These are phyloP conservation scores for Geotrichum fermentans DNA, from an alignment of 1,139 yeast species.

Conservation along the genomic window DNA sequence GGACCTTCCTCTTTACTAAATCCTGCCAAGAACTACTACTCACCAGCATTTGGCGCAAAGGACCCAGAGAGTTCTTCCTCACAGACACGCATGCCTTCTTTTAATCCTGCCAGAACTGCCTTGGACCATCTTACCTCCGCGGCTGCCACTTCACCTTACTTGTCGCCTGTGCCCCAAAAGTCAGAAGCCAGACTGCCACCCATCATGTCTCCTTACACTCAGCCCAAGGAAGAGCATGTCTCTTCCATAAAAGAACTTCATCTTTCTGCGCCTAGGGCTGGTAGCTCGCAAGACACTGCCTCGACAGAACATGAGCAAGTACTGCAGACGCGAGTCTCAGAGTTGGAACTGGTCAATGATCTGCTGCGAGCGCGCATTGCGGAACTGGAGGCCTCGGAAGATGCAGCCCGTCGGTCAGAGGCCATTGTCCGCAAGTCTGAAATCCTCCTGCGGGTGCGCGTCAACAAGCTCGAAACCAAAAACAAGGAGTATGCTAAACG, in stretches of 20 bases:
- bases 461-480: constrained; percentile 36
- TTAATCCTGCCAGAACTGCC: constrained; percentile 17
- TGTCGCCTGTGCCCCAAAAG: constrained; percentile 9
- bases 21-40: background rate
- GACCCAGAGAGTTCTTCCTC: background rate
- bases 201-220: constrained; percentile 15
- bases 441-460: constrained; percentile 20
- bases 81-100: background rate
- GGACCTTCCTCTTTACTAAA: constrained; percentile 2
- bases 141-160: constrained; percentile 29
- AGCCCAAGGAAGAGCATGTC: constrained; percentile 5
- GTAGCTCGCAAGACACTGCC: background rate
- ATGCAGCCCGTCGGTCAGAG: constrained; percentile 31
- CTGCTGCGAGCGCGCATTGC: constrained; percentile 72
- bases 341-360: constrained; percentile 84
- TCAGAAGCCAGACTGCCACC: constrained; percentile 9
- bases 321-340: constrained; percentile 44
- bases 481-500: constrained; percentile 26
- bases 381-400: constrained; percentile 70
- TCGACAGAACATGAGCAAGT: constrained; percentile 36
- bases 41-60: background rate
- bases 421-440: constrained; percentile 25
- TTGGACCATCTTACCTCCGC: constrained; percentile 29
- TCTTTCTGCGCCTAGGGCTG: constrained; percentile 21
- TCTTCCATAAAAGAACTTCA: background rate